Evolutionary conservation across 768 basidiomycete species (phyloP), one percentile per base, ranked within the genome.

Genomic region (Amanita exitialis): DNA sequence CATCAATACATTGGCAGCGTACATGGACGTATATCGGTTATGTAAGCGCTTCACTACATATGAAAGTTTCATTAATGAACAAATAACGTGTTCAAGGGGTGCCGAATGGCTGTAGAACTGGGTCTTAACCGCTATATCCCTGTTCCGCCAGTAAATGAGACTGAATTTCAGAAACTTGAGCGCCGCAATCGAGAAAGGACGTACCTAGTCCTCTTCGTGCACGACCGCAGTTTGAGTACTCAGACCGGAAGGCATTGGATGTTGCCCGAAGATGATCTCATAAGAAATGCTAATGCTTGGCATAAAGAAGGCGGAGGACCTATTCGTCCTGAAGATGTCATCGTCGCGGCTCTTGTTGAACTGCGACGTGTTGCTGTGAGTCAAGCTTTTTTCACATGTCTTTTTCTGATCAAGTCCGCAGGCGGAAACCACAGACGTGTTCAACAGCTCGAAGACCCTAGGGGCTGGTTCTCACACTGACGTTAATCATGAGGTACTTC

Each of bases 1-100:
- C 47, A 60, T 42, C 54, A 36, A 57, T 54, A 55, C 52, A 44
- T 54, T 27, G 47, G 45, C 51, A 88, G 85, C 78, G 83, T 41
- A 90, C 88, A 10, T 92, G 89, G 89, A 85, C 78, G 48, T 91
- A 85, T 62, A 88, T 92, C 62, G 89, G 89, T 52, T 86, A 90
- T 65, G 86, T 86, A 65, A 62, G 80, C 70, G 4, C 15, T 47
- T 20, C 34, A 51, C 36, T 52, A 46, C n/a, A 39, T 20, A 20
- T 41, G 18, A 20, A 18, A 41, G 39, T 51, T 44, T 49, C 48
- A 41, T 59, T 51, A 28, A 45, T 45, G 36, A 39, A 28, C 37
- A 15, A 34, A 42, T 47, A 44, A 51, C 50, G 39, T 52, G 49
- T 54, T 16, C 34, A 38, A 88, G 85, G 89, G 89, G 15, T 87